Evolutionary conservation across 2,329 filamentous ascomycete species (phyloP), one percentile per base, ranked within the genome.

Genomic region (Monosporascus sp.): DNA sequence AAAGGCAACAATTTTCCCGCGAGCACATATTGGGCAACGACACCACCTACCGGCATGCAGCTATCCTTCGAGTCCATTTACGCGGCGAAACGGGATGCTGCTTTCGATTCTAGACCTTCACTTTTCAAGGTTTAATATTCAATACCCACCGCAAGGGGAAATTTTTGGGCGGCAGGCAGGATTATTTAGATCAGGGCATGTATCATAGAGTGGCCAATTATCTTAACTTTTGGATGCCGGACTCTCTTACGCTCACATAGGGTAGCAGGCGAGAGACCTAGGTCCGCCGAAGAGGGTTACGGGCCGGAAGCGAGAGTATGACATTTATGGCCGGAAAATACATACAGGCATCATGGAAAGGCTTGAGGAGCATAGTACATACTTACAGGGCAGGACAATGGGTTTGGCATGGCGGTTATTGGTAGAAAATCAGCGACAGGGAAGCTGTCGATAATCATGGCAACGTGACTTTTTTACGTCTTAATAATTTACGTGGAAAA

Each of bases 111-210:
- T 54, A 48, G 14, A 46, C 43, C 53, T 50, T 53, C 57, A 55
- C 51, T 50, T 58, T 60, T 51, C 50, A 51, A 48, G 51, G 53
- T 55, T 54, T 54, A 44, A 52, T 55, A 56, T 52, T 57, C 52
- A 51, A 47, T 43, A 49, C 53, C 50, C 39, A 50, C 59, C 52
- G 53, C 54, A 43, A 53, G 48, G 51, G 54, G 49, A 52, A 51
- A 39, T 41, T 31, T 31, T 54, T 52, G 37, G 14, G 51, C 24
- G 41, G 49, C 45, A 48, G 43, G 41, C 45, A 47, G 44, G 56
- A 55, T 58, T 54, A 45, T 43, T 55, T 60, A 59, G 60, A 62
- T 56, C 49, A 15, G 22, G 50, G 38, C 41, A 59, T 60, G 58
- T 58, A 61, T 49, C 47, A 45, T 54, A 58, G 55, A 59, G 54